Percentiles rank a stretch among this genome's conserved stretches.
Conservation (phyloP, 2,329 filamentous ascomycete genomes). For the Pseudogymnoascus sp. region DNA sequence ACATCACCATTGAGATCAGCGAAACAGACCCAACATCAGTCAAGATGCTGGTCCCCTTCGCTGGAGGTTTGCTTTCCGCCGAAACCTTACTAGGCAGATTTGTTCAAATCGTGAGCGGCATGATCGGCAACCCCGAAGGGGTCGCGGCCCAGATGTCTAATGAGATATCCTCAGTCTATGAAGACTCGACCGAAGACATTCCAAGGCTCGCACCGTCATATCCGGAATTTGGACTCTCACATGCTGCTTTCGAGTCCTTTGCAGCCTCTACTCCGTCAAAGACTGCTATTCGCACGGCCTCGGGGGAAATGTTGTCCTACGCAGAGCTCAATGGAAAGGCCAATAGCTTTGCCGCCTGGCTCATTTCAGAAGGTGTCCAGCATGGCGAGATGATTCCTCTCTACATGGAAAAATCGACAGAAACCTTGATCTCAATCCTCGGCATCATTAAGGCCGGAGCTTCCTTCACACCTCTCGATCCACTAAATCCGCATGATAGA, state of each 20-base stretch:
- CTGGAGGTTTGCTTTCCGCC: not conserved
- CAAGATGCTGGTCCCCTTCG: not conserved
- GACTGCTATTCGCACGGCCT: not conserved
- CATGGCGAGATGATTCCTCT: constrained; percentile 9
- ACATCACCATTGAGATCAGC: constrained; percentile 6
- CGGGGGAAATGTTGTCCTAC: constrained; percentile 3
- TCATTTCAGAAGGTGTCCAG: not conserved
- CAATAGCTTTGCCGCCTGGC: constrained; percentile 2
- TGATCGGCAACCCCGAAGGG: not conserved
- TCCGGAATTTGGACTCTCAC: not conserved
- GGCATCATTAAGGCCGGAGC: constrained; percentile 7
- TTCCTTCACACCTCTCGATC: constrained; percentile 4
- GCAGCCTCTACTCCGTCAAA: not conserved
- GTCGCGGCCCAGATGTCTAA: not conserved
- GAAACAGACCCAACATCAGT: constrained; percentile 5
- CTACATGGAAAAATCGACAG: constrained; percentile 7
- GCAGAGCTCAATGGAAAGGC: constrained; percentile 3
- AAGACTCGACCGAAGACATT: not conserved
- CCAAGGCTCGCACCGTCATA: not conserved
- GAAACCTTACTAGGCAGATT: not conserved
- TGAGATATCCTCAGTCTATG: not conserved
- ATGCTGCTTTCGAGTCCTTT: not conserved
- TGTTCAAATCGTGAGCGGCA: not conserved
- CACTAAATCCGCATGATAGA: not conserved
- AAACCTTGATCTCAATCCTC: constrained; percentile 5